A percentile compares a stretch with the other conserved stretches of the same genome.
Conservation (phyloP, 1,139 yeast species). For the Taphrina wiesneri region DNA sequence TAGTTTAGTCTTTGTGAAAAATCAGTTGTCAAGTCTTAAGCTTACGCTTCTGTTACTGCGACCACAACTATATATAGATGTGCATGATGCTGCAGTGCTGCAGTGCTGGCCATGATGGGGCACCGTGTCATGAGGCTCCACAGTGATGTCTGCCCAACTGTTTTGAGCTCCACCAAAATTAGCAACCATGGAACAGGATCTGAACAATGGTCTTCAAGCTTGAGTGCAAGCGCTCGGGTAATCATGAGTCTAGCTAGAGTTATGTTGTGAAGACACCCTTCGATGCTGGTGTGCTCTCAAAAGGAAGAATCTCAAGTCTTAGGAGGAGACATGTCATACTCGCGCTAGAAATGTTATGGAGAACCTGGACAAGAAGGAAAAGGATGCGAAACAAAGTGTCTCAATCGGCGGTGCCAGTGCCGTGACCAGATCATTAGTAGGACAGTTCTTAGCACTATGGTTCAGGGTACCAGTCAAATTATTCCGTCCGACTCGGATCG, state of each 20-base stretch:
- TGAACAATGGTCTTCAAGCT: not conserved
- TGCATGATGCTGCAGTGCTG: no score
- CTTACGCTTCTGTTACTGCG: no score
- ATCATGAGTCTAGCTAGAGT: no score
- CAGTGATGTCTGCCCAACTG: no score
- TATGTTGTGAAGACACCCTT: no score
- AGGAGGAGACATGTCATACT: not conserved
- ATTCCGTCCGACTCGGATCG: constrained; percentile 87
- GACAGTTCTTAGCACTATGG: constrained; percentile 75
- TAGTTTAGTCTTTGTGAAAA: no score
- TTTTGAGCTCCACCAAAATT: not conserved
- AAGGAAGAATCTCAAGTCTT: no score
- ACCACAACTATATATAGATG: not conserved
- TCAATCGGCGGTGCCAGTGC: constrained; percentile 67
- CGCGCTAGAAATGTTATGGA: constrained; percentile 11
- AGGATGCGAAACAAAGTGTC: constrained; percentile 24
- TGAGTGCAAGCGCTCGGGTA: no score
- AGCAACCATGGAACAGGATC: not conserved
- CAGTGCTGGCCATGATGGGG: no score
- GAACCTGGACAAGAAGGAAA: constrained; percentile 9
- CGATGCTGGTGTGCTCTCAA: no score
- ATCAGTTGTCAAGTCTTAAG: no score
- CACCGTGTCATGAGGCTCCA: no score
- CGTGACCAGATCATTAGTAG: constrained; percentile 76
- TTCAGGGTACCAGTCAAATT: constrained; percentile 77